phyloP scores from a whole-genome alignment of 371 early-diverging fungal species.

The Lichtheimia ramosa region DNA sequence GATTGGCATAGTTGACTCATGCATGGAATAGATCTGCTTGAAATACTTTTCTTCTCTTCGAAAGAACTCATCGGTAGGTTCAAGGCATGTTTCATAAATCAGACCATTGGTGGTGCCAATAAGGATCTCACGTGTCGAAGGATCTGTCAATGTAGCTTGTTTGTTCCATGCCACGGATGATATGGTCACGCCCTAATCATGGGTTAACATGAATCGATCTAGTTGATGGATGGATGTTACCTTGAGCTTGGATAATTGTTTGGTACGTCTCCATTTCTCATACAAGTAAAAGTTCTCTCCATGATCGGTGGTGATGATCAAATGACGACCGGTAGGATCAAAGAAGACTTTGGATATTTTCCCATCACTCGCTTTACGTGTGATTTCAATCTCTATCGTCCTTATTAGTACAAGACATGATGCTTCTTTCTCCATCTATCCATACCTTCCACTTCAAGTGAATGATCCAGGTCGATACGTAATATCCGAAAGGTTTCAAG shows the following conservation, averaged over 20 bases:
- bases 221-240: slow-evolving; percentile 22
- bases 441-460: slow-evolving; percentile 25
- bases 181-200: slow-evolving; percentile 67
- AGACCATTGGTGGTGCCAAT: slow-evolving; percentile 83
- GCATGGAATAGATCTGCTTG: slow-evolving; percentile 68
- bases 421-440: no score
- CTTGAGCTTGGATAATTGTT: slow-evolving; percentile 64
- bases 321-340: slow-evolving; percentile 86
- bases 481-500: slow-evolving; percentile 65
- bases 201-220: neutral
- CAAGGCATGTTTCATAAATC: slow-evolving; percentile 84
- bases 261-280: slow-evolving; percentile 75
- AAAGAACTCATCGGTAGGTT: slow-evolving; percentile 81
- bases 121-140: slow-evolving; percentile 78
- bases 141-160: slow-evolving; percentile 46
- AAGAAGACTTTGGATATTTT: slow-evolving; percentile 73
- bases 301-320: slow-evolving; percentile 81
- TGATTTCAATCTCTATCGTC: slow-evolving; percentile 72
- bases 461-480: slow-evolving; percentile 66
- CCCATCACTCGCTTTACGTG: slow-evolving; percentile 62
- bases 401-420: neutral
- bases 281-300: slow-evolving; percentile 88
- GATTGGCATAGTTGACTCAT: slow-evolving; percentile 66
- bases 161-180: slow-evolving; percentile 91
- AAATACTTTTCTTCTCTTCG: slow-evolving; percentile 79